These are phyloP conservation scores for Trichoderma brevicompactum DNA, from an alignment of 2,329 filamentous ascomycete species.

Conservation along the genomic window DNA sequence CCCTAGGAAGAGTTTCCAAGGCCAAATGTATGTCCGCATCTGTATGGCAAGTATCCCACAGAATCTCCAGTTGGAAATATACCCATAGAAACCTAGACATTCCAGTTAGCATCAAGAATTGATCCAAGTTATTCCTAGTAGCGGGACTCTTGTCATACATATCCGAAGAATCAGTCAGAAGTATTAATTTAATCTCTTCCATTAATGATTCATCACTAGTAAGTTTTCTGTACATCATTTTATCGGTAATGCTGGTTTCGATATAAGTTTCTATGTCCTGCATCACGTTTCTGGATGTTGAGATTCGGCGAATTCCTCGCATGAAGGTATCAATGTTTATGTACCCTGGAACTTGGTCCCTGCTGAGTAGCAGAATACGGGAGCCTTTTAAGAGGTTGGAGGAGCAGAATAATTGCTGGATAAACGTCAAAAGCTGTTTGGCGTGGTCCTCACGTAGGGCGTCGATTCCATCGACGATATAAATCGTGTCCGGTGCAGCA, in stretches of 20 bases:
- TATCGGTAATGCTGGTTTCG: not conserved
- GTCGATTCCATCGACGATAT: not conserved
- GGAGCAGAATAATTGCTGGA: not conserved
- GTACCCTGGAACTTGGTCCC: not conserved
- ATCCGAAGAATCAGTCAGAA: not conserved
- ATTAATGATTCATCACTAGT: not conserved
- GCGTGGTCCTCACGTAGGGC: not conserved
- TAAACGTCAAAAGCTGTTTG: not conserved
- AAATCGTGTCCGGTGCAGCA: not conserved
- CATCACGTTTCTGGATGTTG: not conserved
- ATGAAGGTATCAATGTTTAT: not conserved
- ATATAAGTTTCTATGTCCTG: not conserved
- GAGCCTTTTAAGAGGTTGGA: not conserved
- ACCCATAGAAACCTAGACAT: not conserved
- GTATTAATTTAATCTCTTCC: not conserved
- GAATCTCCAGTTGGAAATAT: not conserved
- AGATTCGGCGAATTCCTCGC: not conserved
- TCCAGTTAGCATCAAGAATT: not conserved
- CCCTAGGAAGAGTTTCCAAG: not conserved
- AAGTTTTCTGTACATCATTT: slow-evolving; percentile 2
- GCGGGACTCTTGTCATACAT: not conserved
- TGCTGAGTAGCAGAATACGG: not conserved
- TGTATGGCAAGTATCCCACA: not conserved
- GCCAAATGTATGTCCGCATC: not conserved
- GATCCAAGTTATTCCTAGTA: not conserved